Conservation (phyloP, 1,284 basidiomycete genomes). For the Pseudozyma tsukubaensis region DNA sequence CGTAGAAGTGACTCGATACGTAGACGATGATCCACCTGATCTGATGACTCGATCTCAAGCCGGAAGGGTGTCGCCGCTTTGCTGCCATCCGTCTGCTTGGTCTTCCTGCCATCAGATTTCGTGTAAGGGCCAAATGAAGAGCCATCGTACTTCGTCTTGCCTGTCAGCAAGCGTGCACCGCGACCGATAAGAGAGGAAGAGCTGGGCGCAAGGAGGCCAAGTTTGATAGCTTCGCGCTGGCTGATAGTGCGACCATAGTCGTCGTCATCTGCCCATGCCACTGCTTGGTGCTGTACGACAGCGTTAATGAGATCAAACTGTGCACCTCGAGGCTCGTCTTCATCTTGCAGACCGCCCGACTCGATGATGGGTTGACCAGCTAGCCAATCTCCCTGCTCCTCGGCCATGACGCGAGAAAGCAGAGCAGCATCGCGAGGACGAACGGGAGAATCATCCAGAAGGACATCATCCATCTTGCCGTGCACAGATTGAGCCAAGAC, state of each 20-base stretch:
- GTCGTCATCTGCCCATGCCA: slow-evolving; percentile 64
- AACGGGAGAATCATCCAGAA: slow-evolving; percentile 19
- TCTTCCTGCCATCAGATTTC: background rate
- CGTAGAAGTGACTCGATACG: slow-evolving; percentile 47
- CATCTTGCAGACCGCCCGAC: slow-evolving; percentile 44
- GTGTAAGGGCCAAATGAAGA: slow-evolving; percentile 8
- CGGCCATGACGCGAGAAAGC: slow-evolving; percentile 28
- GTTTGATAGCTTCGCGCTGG: slow-evolving; percentile 52
- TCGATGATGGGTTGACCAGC: slow-evolving; percentile 48
- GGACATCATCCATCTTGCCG: slow-evolving; percentile 18
- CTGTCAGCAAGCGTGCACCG: slow-evolving; percentile 9
- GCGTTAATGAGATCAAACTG: slow-evolving; percentile 56
- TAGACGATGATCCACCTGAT: slow-evolving; percentile 44
- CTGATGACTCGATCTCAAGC: slow-evolving; percentile 48
- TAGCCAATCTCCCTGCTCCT: slow-evolving; percentile 39
- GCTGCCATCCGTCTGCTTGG: slow-evolving; percentile 1
- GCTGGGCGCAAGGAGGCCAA: slow-evolving; percentile 45
- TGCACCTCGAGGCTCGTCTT: slow-evolving; percentile 49
- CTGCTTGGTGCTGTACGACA: slow-evolving; percentile 45
- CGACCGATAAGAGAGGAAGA: slow-evolving; percentile 4
- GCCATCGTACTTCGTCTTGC: background rate
- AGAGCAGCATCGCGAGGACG: slow-evolving; percentile 34
- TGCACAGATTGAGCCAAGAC: slow-evolving; percentile 30
- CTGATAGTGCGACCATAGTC: slow-evolving; percentile 62
- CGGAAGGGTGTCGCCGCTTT: slow-evolving; percentile 7